phyloP scores from a whole-genome alignment of 495 filamentous ascomycete species.

The Bombardia bombarda region DNA sequence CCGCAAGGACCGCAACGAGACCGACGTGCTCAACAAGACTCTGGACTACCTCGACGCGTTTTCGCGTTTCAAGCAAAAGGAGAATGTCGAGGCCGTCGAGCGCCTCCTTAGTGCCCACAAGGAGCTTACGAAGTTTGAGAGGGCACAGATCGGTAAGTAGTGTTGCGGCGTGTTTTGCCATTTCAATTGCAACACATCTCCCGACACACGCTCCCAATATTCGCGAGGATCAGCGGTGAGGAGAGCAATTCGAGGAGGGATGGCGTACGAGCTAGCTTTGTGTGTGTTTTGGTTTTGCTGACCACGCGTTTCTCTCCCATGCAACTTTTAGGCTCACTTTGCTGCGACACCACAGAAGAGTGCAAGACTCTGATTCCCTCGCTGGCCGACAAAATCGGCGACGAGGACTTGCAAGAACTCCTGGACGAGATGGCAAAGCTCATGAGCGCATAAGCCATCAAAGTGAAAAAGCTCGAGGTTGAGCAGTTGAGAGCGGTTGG shows the following conservation, averaged over 20 bases:
- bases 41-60: slow-evolving; percentile 87
- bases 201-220: too few species aligned
- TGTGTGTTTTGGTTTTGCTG: too few species aligned
- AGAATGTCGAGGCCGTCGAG: slow-evolving; percentile 89
- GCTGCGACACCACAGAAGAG: slow-evolving; percentile 87
- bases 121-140: slow-evolving; percentile 83
- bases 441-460: slow-evolving; percentile 15
- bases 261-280: too few species aligned
- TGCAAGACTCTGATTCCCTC: slow-evolving; percentile 94
- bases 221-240: too few species aligned
- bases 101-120: slow-evolving; percentile 65
- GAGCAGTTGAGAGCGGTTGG: not conserved
- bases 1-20: slow-evolving; percentile 58
- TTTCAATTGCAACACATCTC: too few species aligned
- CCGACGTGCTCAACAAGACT: slow-evolving; percentile 73
- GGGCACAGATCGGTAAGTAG: slow-evolving; percentile 76
- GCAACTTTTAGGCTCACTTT: slow-evolving; percentile 60
- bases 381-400: slow-evolving; percentile 75
- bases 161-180: slow-evolving; percentile 4
- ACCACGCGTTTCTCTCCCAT: too few species aligned
- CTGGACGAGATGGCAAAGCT: slow-evolving; percentile 85
- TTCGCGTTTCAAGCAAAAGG: slow-evolving; percentile 87
- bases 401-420: slow-evolving; percentile 78
- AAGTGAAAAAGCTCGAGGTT: too few species aligned
- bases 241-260: too few species aligned